phyloP scores from a whole-genome alignment of 164 flowering plant species.

The Magnolia changhungtana region DNA sequence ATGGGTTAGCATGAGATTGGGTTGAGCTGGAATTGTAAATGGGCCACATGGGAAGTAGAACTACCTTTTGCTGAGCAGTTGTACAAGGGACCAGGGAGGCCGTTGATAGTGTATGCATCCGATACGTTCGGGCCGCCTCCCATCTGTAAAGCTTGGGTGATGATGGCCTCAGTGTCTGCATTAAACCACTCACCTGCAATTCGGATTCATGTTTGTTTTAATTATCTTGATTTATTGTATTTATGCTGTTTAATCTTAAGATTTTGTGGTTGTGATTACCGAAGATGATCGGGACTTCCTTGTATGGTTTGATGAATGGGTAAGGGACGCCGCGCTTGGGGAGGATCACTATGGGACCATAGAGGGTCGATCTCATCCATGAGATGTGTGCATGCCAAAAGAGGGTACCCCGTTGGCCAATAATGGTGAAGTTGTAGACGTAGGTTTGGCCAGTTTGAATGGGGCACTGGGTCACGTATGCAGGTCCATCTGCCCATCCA shows the following conservation, averaged over 20 bases:
- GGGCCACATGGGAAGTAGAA: background rate
- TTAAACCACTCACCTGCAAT: slow-evolving; percentile 73
- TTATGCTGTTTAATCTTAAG: background rate
- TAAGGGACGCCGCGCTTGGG: slow-evolving; percentile 47
- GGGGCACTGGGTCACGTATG: slow-evolving; percentile 66
- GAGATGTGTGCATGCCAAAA: slow-evolving; percentile 67
- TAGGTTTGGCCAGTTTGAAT: slow-evolving; percentile 58
- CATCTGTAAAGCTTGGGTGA: slow-evolving; percentile 50
- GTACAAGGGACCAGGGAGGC: slow-evolving; percentile 67
- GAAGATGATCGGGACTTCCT: slow-evolving; percentile 60
- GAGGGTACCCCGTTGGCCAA: slow-evolving; percentile 62
- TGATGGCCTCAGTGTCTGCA: slow-evolving; percentile 53
- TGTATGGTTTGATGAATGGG: slow-evolving; percentile 48
- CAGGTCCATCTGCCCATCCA: slow-evolving; percentile 73
- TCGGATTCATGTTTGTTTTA: background rate
- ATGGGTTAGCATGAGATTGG: no score
- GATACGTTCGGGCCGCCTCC: slow-evolving; percentile 71
- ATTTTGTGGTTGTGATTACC: slow-evolving; percentile 26
- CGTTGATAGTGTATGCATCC: slow-evolving; percentile 75
- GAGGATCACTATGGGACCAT: slow-evolving; percentile 63
- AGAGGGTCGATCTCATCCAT: slow-evolving; percentile 58
- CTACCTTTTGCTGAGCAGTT: slow-evolving; percentile 69
- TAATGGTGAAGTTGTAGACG: slow-evolving; percentile 57
- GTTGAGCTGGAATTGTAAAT: no score
- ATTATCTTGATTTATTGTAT: background rate